These are phyloP conservation scores for Chrysoporthe austroafricana DNA, from an alignment of 2,329 filamentous ascomycete genomes.

Conservation along the genomic window DNA sequence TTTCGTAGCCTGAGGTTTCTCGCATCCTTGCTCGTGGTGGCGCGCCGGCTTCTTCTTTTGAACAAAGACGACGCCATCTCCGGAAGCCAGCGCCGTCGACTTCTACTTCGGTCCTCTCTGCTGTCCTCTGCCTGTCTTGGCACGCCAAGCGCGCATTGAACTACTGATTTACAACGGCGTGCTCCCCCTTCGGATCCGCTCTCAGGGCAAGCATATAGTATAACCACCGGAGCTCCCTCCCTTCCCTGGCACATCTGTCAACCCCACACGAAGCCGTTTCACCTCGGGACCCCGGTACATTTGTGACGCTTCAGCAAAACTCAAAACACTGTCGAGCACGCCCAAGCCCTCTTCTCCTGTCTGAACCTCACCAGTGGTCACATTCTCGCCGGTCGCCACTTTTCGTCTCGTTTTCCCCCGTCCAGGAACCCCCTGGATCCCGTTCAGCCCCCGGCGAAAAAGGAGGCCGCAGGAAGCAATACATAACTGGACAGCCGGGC, in stretches of 20 bases:
- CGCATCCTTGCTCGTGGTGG: no score
- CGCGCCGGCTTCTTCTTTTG: no score
- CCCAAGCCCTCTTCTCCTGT: neutral
- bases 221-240: neutral
- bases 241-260: neutral
- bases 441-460: neutral
- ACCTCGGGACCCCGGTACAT: conserved; percentile 3
- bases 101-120: neutral
- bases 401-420: neutral
- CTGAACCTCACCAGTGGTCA: neutral
- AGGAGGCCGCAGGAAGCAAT: neutral
- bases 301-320: conserved; percentile 12
- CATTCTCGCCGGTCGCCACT: neutral
- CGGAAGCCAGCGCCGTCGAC: neutral
- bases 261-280: conserved; percentile 6
- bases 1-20: no score
- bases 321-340: conserved; percentile 1
- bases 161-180: neutral
- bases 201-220: neutral
- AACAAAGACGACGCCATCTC: neutral
- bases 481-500: neutral
- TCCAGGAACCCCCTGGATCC: conserved; percentile 1
- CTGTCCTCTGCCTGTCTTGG: no score
- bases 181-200: neutral
- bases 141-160: neutral